Evolutionary conservation across 371 early-diverging fungal species (phyloP).

Genomic region (Rhizopus arrhizus): DNA sequence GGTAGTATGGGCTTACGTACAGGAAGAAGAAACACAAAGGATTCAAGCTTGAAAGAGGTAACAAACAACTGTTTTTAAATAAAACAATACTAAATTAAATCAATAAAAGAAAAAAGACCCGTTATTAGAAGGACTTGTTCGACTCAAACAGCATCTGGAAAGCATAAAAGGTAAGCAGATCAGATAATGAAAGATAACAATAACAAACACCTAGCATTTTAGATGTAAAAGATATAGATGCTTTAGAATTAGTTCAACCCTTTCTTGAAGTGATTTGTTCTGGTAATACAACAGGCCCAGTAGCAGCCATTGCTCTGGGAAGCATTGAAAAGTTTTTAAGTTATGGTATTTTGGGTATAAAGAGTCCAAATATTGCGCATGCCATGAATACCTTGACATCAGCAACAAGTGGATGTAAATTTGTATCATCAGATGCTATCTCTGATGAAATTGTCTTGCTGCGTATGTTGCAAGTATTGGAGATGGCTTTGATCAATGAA

Average conservation of each 20-base stretch:
- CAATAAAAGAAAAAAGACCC: slow-evolving; percentile 58
- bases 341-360: slow-evolving; percentile 80
- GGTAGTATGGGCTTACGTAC: slow-evolving; percentile 68
- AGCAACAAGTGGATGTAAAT: slow-evolving; percentile 92
- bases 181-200: neutral
- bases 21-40: slow-evolving; percentile 40
- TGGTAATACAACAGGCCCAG: slow-evolving; percentile 94
- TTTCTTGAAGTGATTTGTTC: slow-evolving; percentile 90
- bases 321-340: slow-evolving; percentile 88
- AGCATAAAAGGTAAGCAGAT: slow-evolving; percentile 56
- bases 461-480: slow-evolving; percentile 85
- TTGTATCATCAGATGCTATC: slow-evolving; percentile 90
- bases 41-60: slow-evolving; percentile 21
- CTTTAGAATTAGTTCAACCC: slow-evolving; percentile 78
- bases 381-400: slow-evolving; percentile 76
- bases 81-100: slow-evolving; percentile 4
- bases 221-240: slow-evolving; percentile 69
- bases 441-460: slow-evolving; percentile 93
- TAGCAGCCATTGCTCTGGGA: slow-evolving; percentile 87
- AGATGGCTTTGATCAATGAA: slow-evolving; percentile 66
- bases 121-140: slow-evolving; percentile 71
- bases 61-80: neutral
- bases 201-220: neutral
- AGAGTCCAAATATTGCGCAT: slow-evolving; percentile 67
- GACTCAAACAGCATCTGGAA: slow-evolving; percentile 66